These are phyloP conservation scores for Osmanthus fragrans DNA, from an alignment of 257 asterid species.

Conservation along the genomic window DNA sequence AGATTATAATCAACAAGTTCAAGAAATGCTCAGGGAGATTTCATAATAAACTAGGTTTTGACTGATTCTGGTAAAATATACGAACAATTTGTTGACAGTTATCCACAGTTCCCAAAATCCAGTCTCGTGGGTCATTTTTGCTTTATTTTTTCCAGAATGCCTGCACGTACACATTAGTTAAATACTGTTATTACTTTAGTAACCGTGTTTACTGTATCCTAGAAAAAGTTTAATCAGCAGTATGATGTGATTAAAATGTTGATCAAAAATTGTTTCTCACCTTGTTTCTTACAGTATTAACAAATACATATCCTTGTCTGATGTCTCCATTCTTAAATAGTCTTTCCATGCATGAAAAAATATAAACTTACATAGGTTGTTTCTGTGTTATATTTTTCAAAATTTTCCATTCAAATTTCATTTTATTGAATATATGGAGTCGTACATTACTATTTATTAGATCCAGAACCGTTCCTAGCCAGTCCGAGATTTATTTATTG, in stretches of 20 bases:
- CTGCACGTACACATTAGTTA: no score
- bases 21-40: slow-evolving; percentile 26
- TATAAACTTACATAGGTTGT: no score
- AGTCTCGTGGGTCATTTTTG: slow-evolving; percentile 1
- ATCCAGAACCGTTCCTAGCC: background rate
- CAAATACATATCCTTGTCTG: slow-evolving; percentile 1
- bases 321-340: background rate
- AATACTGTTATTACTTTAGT: background rate
- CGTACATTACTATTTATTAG: background rate
- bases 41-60: slow-evolving; percentile 34
- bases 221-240: background rate
- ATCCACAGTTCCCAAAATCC: slow-evolving; percentile 14
- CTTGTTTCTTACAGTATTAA: background rate
- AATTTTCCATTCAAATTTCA: no score
- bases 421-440: no score
- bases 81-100: background rate
- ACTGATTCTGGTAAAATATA: slow-evolving; percentile 15
- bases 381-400: background rate
- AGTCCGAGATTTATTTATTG: background rate
- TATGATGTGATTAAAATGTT: no score
- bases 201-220: slow-evolving; percentile 30
- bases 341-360: background rate
- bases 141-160: background rate
- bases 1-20: slow-evolving; percentile 33
- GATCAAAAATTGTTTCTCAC: background rate